Evolutionary conservation across 202 grass and related monocot genomes (phyloP), one percentile per base, ranked within the genome.

Genomic region (Saccharum hybrid): DNA sequence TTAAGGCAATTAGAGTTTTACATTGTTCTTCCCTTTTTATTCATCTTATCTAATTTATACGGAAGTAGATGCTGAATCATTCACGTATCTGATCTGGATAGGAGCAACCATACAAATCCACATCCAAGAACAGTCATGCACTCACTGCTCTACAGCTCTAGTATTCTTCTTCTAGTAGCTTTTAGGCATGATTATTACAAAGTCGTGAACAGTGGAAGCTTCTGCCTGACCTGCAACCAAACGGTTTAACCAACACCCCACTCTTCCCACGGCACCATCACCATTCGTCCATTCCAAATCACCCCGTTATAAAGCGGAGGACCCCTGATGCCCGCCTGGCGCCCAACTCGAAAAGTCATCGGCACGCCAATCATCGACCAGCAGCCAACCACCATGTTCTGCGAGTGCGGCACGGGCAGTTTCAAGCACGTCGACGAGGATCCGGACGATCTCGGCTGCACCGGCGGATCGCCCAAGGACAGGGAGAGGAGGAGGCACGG

Each of bases 371-470:
- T 74, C 26, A 19, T 3, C 18, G 10, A 36, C 4, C 13, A 60
- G 54, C n/a, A 80, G 68, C 7, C n/a, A 71, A 14, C 69, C 28
- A 56, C 16, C 63, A 94, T 94, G 91, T 83, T 94, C 31, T 93
- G 91, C 38, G 79, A 76, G 21, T 77, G 74, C 56, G 74, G 91
- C 78, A 71, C 83, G 52, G 83, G 75, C 73, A 90, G 83, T 70
- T 91, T 94, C 75, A 94, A 88, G 66, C 81, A 78, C 48, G 59
- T 88, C 72, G 91, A 86, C 37, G 70, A 75, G 21, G 79, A 77
- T 13, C 49, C 37, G 10, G 46, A 23, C 31, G 66, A 31, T 34
- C 8, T 43, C 59, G 42, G 63, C 41, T 21, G 45, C 46, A 2
- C 6, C 10, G 30, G 39, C 68, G 61, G 31, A 30, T 81, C 89